Percentiles rank a stretch among this genome's conserved stretches.
Evolutionary conservation across 352 stramenopile species (phyloP).

Genomic region (Pythium dissotocum): DNA sequence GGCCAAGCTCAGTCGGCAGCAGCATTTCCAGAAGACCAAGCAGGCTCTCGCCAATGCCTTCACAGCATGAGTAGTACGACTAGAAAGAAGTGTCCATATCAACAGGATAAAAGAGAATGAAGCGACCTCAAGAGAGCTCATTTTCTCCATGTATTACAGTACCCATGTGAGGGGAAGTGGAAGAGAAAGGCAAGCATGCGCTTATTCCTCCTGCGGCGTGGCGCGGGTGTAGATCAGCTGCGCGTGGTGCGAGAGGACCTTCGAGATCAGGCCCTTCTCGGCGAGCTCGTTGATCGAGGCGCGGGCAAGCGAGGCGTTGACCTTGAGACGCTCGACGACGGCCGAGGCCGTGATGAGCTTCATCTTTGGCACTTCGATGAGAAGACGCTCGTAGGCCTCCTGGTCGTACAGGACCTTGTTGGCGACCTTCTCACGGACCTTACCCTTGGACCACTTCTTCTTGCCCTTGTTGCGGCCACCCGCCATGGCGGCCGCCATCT

Average conservation of each 20-base stretch:
- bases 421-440: slow-evolving; percentile 99
- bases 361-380: slow-evolving; percentile 99
- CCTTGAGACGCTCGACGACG: slow-evolving; percentile 99
- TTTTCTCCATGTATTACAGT: slow-evolving; percentile 37
- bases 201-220: slow-evolving; percentile 76
- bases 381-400: slow-evolving; percentile 97
- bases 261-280: slow-evolving; percentile 95
- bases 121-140: slow-evolving; percentile 23
- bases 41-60: slow-evolving; percentile 24
- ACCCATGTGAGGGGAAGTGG: background rate
- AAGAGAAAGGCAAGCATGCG: slow-evolving; percentile 9
- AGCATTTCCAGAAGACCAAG: slow-evolving; percentile 23
- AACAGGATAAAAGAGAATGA: slow-evolving; percentile 14
- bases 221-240: slow-evolving; percentile 99
- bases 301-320: slow-evolving; percentile 97
- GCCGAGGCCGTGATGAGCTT: slow-evolving; percentile 99
- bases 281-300: slow-evolving; percentile 93
- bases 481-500: slow-evolving; percentile 99
- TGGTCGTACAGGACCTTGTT: slow-evolving; percentile 99
- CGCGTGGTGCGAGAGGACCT: slow-evolving; percentile 94
- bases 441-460: slow-evolving; percentile 99
- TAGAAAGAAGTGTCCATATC: background rate
- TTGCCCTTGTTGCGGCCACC: slow-evolving; percentile 98
- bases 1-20: slow-evolving; percentile 16
- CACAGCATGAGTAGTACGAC: background rate